These are phyloP conservation scores for Chaetoceros muelleri DNA, from an alignment of 108 stramenopile genomes.

Conservation along the genomic window DNA sequence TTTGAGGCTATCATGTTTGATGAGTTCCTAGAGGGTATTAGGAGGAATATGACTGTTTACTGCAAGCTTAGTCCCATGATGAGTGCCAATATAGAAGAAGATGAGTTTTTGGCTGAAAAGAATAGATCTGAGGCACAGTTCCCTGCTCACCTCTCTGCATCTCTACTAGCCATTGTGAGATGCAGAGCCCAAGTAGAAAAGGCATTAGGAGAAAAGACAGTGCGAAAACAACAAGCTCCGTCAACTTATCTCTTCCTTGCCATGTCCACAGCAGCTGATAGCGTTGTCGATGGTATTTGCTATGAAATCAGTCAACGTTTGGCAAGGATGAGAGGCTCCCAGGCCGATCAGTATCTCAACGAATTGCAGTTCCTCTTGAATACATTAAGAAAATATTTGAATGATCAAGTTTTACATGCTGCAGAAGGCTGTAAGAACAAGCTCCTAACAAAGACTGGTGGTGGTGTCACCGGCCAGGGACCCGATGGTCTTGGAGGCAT, in stretches of 20 bases:
- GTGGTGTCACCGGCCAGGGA: conserved; percentile 48
- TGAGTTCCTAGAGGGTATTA: conserved; percentile 67
- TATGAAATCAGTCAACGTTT: conserved; percentile 54
- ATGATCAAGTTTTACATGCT: conserved; percentile 27
- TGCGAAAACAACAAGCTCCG: conserved; percentile 48
- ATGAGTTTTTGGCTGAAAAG: not conserved
- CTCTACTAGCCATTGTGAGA: conserved; percentile 70
- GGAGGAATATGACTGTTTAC: conserved; percentile 39
- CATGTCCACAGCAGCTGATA: conserved; percentile 73
- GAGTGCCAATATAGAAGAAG: conserved; percentile 14
- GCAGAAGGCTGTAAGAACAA: conserved; percentile 52
- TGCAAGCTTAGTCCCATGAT: conserved; percentile 60
- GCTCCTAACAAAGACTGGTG: conserved; percentile 48
- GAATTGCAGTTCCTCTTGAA: conserved; percentile 72
- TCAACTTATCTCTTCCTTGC: conserved; percentile 65
- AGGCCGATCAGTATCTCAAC: conserved; percentile 61
- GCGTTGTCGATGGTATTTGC: conserved; percentile 73
- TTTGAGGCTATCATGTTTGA: conserved; percentile 81
- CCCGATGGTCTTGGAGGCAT: conserved; percentile 74
- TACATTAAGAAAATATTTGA: conserved; percentile 62
- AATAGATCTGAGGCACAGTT: conserved; percentile 23
- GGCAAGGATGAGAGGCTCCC: conserved; percentile 42
- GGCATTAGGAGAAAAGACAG: conserved; percentile 48
- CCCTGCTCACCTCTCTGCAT: conserved; percentile 73
- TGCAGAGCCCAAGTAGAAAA: conserved; percentile 83